phyloP scores from a whole-genome alignment of 495 filamentous ascomycete genomes.

The Corynascus novoguineensis region DNA sequence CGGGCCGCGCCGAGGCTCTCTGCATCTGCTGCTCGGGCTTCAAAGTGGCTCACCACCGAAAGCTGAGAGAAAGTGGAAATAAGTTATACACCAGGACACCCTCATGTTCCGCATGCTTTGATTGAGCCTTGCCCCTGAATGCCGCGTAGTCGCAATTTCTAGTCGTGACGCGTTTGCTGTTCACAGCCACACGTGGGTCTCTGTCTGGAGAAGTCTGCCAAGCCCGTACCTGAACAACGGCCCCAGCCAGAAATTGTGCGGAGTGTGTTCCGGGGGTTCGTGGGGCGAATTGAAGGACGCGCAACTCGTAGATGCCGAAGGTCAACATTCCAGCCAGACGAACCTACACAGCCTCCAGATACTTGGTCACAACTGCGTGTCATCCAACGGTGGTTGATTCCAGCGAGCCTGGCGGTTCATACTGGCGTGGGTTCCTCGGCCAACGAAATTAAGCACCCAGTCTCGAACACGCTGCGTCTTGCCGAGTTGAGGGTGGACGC shows the following conservation, averaged over 20 bases:
- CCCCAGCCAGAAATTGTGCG: background rate
- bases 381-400: constrained; percentile 20
- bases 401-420: constrained; percentile 9
- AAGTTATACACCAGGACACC: background rate
- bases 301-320: background rate
- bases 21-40: background rate
- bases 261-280: constrained; percentile 2
- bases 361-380: constrained; percentile 19
- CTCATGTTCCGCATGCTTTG: background rate
- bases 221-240: constrained; percentile 1
- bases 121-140: background rate
- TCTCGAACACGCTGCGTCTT: constrained; percentile 64
- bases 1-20: background rate
- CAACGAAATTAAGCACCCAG: constrained; percentile 73
- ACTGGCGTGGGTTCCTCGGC: constrained; percentile 13
- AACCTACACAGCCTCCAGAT: background rate
- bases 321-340: background rate
- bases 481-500: constrained; percentile 46
- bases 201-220: background rate
- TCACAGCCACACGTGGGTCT: constrained; percentile 13
- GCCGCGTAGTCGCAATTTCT: constrained; percentile 14
- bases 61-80: background rate
- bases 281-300: background rate
- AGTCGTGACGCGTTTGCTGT: constrained; percentile 5
- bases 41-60: background rate